Base-by-base conservation (phyloP, 2,329 filamentous ascomycete genomes). In the Ophiosphaerella herpotricha region DNA sequence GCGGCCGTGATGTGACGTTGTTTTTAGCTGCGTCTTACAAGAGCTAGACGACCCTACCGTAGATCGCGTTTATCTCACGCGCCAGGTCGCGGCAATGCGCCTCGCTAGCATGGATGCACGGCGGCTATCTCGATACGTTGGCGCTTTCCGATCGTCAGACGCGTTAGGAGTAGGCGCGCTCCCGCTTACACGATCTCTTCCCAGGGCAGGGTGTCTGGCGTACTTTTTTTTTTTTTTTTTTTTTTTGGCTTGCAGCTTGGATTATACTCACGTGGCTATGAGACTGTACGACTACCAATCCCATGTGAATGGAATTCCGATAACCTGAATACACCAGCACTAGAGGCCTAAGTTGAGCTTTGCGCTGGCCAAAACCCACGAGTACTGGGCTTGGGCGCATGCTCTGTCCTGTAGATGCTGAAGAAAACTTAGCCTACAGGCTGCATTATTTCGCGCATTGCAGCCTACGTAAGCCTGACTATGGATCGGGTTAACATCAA, bases 11-110 rank as follows among this genome's bases (percentile, higher is more conserved):
- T 29, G 32, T 48, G 55, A 58, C 50, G 57, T 60, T 52, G 48
- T 35, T 50, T 60, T 56, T 56, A 56, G 55, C 52, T 54, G 55
- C 45, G 43, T 50, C 51, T 37, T 38, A 56, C 45, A 39, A 48
- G 46, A 24, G 39, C 41, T 48, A 55, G 50, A 37, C 57, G 57
- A 44, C 32, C 32, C 35, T 51, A 37, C 43, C 39, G 48, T 29
- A 58, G 50, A 51, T 48, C 49, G 55, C 57, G 55, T 49, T 46
- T 60, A 50, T 50, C 40, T 48, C 41, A 46, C 42, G 44, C 32
- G 26, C 13, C 29, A 11, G 18, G 34, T 41, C 57, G 55, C 57
- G 48, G 45, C 43, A 43, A 46, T 35, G 37, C 39, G 38, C 31
- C 29, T 48, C 26, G 36, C 49, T 54, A 50, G 44, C 50, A 53